Evolutionary conservation across 2,329 filamentous ascomycete species (phyloP), one percentile per base, ranked within the genome.

Genomic region (Apiospora sp.): DNA sequence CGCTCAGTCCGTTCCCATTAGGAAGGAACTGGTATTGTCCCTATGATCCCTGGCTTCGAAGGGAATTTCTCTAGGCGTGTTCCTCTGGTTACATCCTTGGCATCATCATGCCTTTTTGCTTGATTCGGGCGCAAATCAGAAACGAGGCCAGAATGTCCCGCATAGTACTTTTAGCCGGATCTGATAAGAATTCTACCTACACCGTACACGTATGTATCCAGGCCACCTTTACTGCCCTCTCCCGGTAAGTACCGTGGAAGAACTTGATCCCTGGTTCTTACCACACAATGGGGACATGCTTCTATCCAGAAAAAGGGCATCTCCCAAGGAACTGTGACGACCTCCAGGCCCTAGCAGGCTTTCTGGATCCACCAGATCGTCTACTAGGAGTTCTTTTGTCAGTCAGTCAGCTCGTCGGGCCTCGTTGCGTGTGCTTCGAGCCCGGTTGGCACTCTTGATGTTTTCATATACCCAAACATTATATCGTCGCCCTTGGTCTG

Each of bases 261-360:
- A 64, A 41, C 71, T 27, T 27, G 30, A 69, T 46, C 51, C 30
- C 43, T 61, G 49, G 51, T n/a, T n/a, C 19, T 12, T 64, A 51
- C 37, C 61, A 67, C 58, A 51, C 24, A 70, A 70, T 30, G 14
- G 19, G 51, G 19, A n/a, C 16, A 70, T 72, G 58, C 37, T 58
- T 46, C 64, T 72, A 51, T 16, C 51, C 70, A 58, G 16, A 27
- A 71, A 16, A 41, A 41, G 10, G 10, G 58, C 10, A 64, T 41
- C 41, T 64, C 54, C 4, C 30, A 22, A 22, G 30, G 4, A 41
- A 37, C 22, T 41, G 10, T 41, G 37, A 34, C 34, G 41, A 41
- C 58, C 58, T 41, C 13, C 34, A 64, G 58, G 58, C 58, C 34
- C 58, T 41, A 64, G 58, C 41, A 64, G 19, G 58, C 58, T 19